Conservation (phyloP, 2,329 filamentous ascomycete species). For the Fusarium euwallaceae region DNA sequence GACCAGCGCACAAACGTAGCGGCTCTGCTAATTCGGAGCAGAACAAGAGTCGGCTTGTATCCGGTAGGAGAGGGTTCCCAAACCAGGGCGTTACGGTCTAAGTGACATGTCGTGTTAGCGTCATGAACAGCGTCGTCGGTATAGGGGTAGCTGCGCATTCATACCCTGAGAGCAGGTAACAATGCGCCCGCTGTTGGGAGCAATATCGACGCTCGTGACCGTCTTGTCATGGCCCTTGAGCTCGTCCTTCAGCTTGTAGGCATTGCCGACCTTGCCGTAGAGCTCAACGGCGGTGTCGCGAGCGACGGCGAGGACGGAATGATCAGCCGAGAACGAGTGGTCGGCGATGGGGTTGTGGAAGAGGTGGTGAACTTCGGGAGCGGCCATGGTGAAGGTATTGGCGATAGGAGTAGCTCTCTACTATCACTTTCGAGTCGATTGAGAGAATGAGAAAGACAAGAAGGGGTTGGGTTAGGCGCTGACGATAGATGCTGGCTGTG, state of each 20-base stretch:
- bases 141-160: constrained; percentile 34
- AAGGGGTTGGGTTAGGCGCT: constrained; percentile 30
- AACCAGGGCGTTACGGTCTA: constrained; percentile 96
- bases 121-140: neutral
- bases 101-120: constrained; percentile 16
- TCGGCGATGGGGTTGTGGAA: constrained; percentile 97
- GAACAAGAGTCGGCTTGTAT: constrained; percentile 97
- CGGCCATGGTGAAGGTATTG: constrained; percentile 72
- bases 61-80: constrained; percentile 95
- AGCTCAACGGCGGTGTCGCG: constrained; percentile 92
- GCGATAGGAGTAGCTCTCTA: constrained; percentile 84
- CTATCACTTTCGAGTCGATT: constrained; percentile 71
- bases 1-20: constrained; percentile 98
- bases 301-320: constrained; percentile 87
- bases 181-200: constrained; percentile 89
- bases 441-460: constrained; percentile 29
- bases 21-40: constrained; percentile 95
- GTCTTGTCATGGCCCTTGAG: constrained; percentile 97
- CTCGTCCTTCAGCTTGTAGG: constrained; percentile 89
- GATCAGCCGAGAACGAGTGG: constrained; percentile 97
- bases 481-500: constrained; percentile 40
- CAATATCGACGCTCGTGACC: constrained; percentile 96
- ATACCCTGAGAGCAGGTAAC: constrained; percentile 96
- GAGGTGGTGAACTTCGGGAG: constrained; percentile 93
- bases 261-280: constrained; percentile 78